Conservation (phyloP, 805 yeast genomes). For the Cyberlindnera maritima region DNA sequence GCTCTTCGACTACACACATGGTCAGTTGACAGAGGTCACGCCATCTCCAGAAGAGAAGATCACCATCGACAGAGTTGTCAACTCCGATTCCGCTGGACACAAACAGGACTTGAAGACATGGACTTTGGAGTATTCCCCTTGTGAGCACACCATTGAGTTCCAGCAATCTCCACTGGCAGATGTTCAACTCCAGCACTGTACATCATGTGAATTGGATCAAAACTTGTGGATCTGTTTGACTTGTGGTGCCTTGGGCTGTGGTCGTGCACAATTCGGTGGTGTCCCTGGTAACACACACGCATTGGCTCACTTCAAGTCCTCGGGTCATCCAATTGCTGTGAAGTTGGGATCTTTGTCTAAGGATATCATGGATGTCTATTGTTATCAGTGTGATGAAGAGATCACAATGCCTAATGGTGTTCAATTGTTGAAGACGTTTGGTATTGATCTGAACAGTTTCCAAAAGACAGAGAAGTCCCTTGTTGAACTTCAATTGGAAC, state of each 20-base stretch:
- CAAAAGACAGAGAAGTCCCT: constrained; percentile 83
- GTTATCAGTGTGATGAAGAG: constrained; percentile 89
- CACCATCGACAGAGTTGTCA: constrained; percentile 43
- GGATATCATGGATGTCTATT: constrained; percentile 80
- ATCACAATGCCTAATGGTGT: constrained; percentile 65
- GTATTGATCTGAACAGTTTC: constrained; percentile 55
- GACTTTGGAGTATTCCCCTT: constrained; percentile 84
- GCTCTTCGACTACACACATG: constrained; percentile 6
- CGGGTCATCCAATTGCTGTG: constrained; percentile 78
- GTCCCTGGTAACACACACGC: constrained; percentile 95
- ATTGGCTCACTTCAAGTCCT: constrained; percentile 57
- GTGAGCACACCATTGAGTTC: constrained; percentile 69
- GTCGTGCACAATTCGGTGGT: constrained; percentile 91
- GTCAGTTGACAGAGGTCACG: constrained; percentile 31
- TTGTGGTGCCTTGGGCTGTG: constrained; percentile 94
- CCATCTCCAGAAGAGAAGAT: constrained; percentile 26
- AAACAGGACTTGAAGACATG: constrained; percentile 80
- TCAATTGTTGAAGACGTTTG: constrained; percentile 51
- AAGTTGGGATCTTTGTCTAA: constrained; percentile 86
- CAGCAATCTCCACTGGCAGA: constrained; percentile 34
- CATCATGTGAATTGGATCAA: constrained; percentile 59
- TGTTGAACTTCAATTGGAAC: constrained; percentile 88
- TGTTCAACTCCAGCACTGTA: constrained; percentile 44
- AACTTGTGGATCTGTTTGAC: constrained; percentile 91
- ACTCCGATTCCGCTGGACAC: constrained; percentile 55